These are phyloP conservation scores for Basidiobolus meristosporus DNA, from an alignment of 371 early-diverging fungal genomes.

Conservation along the genomic window DNA sequence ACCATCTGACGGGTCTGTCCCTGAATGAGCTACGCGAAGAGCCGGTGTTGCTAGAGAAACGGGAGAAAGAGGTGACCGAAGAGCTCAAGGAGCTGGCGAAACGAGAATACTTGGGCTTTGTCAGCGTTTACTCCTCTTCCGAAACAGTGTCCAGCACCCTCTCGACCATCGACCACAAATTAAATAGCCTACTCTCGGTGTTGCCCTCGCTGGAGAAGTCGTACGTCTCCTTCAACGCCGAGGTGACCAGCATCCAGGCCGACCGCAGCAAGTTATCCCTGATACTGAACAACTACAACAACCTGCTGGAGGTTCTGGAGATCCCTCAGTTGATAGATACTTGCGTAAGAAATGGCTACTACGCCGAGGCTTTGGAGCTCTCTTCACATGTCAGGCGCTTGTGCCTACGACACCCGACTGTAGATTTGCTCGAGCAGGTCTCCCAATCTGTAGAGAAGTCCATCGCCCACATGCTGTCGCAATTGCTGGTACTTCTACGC, in stretches of 20 bases:
- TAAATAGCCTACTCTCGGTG: conserved; percentile 18
- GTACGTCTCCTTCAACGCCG: conserved; percentile 14
- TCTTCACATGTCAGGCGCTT: conserved; percentile 51
- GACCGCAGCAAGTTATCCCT: conserved; percentile 23
- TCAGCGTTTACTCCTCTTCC: conserved; percentile 38
- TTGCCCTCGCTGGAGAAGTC: conserved; percentile 29
- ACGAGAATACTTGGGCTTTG: conserved; percentile 43
- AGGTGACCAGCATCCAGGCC: conserved; percentile 12
- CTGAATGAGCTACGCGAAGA: conserved; percentile 30
- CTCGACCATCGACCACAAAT: conserved; percentile 21
- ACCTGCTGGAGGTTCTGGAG: conserved; percentile 40
- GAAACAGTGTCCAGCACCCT: conserved; percentile 27
- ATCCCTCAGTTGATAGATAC: conserved; percentile 70
- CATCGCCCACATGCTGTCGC: conserved; percentile 43
- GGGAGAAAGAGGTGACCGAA: conserved; percentile 28
- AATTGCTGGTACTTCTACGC: conserved; percentile 40
- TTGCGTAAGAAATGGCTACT: conserved; percentile 61
- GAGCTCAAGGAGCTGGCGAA: conserved; percentile 49
- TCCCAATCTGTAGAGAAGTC: conserved; percentile 38
- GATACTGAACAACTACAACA: conserved; percentile 34
- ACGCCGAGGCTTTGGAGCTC: conserved; percentile 69
- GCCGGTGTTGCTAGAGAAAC: conserved; percentile 21
- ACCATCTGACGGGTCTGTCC: conserved; percentile 32
- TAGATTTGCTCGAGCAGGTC: conserved; percentile 30
- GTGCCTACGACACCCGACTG: conserved; percentile 26